Percentiles rank a stretch among this genome's conserved stretches.
Conservation (phyloP, 1,284 basidiomycete genomes). For the Sanghuangporus weigelae region DNA sequence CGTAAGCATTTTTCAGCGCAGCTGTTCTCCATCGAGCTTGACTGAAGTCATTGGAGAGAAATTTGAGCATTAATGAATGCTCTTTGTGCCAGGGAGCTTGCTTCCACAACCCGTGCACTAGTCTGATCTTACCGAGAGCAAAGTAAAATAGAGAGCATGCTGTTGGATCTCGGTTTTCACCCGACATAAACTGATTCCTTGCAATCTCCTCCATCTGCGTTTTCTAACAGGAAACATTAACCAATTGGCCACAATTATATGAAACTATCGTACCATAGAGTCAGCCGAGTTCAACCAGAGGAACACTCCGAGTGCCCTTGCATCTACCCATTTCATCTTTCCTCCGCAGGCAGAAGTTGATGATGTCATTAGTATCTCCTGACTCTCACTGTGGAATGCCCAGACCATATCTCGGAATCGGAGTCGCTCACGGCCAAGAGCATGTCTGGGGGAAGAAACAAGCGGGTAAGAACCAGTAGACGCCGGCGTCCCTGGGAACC, state of each 20-base stretch:
- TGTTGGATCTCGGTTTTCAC: constrained; percentile 83
- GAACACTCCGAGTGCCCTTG: constrained; percentile 80
- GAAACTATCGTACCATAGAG: constrained; percentile 47
- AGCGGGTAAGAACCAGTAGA: constrained; percentile 36
- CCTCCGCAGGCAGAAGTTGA: constrained; percentile 69
- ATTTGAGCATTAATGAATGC: constrained; percentile 86
- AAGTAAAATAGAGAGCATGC: constrained; percentile 92
- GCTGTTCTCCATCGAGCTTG: constrained; percentile 87
- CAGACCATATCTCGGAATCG: constrained; percentile 91
- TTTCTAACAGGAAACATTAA: constrained; percentile 42
- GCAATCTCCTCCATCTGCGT: constrained; percentile 86
- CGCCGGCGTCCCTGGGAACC: constrained; percentile 24
- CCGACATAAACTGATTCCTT: constrained; percentile 85
- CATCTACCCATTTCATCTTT: constrained; percentile 87
- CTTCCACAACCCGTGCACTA: constrained; percentile 93
- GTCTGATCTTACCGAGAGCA: constrained; percentile 85
- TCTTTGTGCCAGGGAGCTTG: constrained; percentile 95
- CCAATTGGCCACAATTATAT: background rate
- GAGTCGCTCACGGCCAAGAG: constrained; percentile 61
- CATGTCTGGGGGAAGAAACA: constrained; percentile 28
- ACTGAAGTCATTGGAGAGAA: constrained; percentile 88
- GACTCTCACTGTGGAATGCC: constrained; percentile 92
- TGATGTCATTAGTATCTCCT: constrained; percentile 74
- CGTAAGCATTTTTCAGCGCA: constrained; percentile 95
- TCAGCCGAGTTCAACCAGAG: constrained; percentile 83